Percentiles rank a stretch among this genome's conserved stretches.
These are phyloP conservation scores for Nannizzia gypsea DNA, from an alignment of 2,329 filamentous ascomycete genomes.

Conservation along the genomic window DNA sequence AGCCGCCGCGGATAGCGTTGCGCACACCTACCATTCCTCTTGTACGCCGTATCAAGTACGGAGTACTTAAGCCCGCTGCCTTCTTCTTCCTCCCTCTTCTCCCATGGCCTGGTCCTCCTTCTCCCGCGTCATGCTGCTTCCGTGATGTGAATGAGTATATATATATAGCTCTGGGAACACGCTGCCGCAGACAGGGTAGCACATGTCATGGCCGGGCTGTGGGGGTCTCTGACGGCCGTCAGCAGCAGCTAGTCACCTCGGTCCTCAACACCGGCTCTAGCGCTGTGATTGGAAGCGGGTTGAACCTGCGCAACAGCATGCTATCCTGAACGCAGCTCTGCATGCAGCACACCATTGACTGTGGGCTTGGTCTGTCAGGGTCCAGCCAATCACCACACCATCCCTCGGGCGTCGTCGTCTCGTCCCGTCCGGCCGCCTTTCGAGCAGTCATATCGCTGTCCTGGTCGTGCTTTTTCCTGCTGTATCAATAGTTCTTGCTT, in stretches of 20 bases:
- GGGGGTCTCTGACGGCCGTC: background rate
- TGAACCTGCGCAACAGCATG: background rate
- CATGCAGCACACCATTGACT: slow-evolving; percentile 1
- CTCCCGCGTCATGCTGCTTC: too few relatives aligned
- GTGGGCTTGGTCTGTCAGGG: slow-evolving; percentile 3
- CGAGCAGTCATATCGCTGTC: background rate
- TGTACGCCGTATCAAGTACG: background rate
- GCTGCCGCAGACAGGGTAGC: background rate
- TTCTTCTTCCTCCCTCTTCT: background rate
- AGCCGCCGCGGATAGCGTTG: background rate
- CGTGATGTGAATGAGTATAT: too few relatives aligned
- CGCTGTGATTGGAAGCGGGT: background rate
- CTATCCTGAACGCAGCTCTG: background rate
- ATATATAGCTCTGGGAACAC: background rate
- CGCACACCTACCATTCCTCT: background rate
- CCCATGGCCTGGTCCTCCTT: background rate
- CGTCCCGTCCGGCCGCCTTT: background rate
- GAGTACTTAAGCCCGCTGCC: background rate
- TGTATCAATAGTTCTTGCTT: background rate
- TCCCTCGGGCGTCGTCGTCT: background rate
- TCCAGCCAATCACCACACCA: slow-evolving; percentile 3
- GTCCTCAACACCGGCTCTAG: background rate
- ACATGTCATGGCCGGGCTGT: background rate
- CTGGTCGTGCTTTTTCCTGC: background rate
- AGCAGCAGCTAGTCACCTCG: background rate